A percentile compares a stretch with the other conserved stretches of the same genome.
Conservation (phyloP, 2,329 filamentous ascomycete genomes). For the Thielaviopsis euricoi region DNA sequence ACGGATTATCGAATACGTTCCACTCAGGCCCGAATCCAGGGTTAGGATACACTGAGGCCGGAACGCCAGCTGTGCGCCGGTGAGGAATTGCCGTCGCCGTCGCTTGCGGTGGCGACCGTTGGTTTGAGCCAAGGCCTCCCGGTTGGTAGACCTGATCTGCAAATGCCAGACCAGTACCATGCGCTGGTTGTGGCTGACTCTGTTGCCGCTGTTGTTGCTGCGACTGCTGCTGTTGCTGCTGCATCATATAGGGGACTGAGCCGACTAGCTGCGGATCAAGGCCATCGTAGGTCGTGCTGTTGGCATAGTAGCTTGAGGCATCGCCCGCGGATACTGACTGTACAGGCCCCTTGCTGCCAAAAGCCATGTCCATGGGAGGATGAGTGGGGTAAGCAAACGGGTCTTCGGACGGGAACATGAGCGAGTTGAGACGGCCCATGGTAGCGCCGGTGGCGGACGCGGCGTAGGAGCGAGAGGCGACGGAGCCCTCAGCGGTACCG, state of each 20-base stretch:
- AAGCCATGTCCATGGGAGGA: conserved; percentile 43
- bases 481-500: conserved; percentile 20
- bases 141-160: conserved; percentile 3
- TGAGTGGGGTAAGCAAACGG: conserved; percentile 69
- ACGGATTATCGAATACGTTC: conserved; percentile 30
- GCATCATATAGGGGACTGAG: conserved; percentile 54
- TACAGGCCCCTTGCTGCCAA: background rate
- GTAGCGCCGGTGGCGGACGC: conserved; percentile 6
- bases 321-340: conserved; percentile 21
- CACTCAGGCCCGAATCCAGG: conserved; percentile 30
- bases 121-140: background rate
- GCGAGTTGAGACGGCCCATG: conserved; percentile 35
- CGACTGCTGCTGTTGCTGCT: conserved; percentile 16
- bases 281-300: conserved; percentile 31
- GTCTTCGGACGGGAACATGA: conserved; percentile 69
- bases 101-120: background rate
- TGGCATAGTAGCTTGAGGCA: conserved; percentile 19
- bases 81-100: background rate
- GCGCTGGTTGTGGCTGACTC: background rate
- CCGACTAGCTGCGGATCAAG: conserved; percentile 60
- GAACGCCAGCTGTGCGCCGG: conserved; percentile 14
- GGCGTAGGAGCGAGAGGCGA: background rate
- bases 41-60: conserved; percentile 30
- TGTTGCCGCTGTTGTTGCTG: background rate
- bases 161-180: background rate